Evolutionary conservation across 2,329 filamentous ascomycete species (phyloP), one percentile per base, ranked within the genome.

Genomic region (Scopulariopsis brevicaulis): DNA sequence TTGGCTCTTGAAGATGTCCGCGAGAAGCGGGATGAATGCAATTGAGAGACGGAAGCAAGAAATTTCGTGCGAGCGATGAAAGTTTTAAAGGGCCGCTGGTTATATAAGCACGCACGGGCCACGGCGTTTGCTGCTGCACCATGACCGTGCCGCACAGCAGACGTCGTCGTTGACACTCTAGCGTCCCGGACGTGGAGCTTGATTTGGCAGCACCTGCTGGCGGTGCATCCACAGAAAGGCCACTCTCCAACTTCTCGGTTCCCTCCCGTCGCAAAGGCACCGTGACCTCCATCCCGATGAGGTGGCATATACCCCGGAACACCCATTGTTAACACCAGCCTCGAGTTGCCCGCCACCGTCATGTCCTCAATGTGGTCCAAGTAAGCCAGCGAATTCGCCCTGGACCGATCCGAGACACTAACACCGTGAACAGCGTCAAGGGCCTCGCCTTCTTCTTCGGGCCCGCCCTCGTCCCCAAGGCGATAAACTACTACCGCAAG

Each of bases 381-480:
- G 56, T 58, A 37, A 35, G 56, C 20, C n/a, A 46, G 4, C 24
- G 5, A 12, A 15, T 25, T 22, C 40, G 14, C 18, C 20, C 14
- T n/a, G 6, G 51, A 20, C n/a, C 8, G 11, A n/a, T 22, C 51
- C 14, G 15, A 34, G 22, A 11, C 51, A 54, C 56, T 58, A 58
- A 58, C 51, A 58, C 51, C 34, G 22, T 51, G 51, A 12, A 58
- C 62, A 82, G 78, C 57, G 73, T 83, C 65, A 79, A 79, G 63
- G 77, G 79, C 65, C 72, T 84, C 62, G 68, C 77, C 65, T 69
- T 84, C 66, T 79, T 85, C 73, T 78, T 92, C 68, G 89, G 85
- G 2, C 89, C 89, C 35, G 76, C 89, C 62, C 74, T 92, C 62
- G 70, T 93, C 46, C 86, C 87, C 56, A 84, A 83, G 65, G 77